phyloP scores from a whole-genome alignment of 2,329 filamentous ascomycete species.

The Nakataea oryzae region DNA sequence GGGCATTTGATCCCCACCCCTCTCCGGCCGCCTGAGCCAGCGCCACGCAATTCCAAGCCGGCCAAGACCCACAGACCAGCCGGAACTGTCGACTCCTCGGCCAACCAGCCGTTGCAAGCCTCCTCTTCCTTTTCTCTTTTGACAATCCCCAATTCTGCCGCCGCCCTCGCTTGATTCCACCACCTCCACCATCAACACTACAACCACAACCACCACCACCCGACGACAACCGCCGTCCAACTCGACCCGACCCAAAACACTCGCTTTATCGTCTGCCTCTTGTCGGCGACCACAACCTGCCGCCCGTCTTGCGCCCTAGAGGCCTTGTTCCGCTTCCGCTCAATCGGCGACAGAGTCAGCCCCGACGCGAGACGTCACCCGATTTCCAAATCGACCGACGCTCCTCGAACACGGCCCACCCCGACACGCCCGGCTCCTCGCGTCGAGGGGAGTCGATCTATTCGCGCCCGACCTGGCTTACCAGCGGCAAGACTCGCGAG shows the following conservation, averaged over 20 bases:
- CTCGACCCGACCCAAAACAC: neutral
- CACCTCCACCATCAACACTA: too few species aligned
- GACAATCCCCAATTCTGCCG: neutral
- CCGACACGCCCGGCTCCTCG: constrained; percentile 4
- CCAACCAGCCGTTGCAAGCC: neutral
- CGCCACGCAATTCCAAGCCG: neutral
- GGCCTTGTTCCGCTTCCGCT: neutral
- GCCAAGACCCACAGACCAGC: neutral
- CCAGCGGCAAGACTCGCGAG: constrained; percentile 29
- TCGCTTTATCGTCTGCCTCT: neutral
- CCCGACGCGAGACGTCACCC: neutral
- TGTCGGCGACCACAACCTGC: neutral
- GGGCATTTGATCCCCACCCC: neutral
- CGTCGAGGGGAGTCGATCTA: constrained; percentile 13
- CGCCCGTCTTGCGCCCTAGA: neutral
- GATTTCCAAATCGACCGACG: neutral
- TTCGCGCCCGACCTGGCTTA: constrained; percentile 33
- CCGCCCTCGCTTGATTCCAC: neutral
- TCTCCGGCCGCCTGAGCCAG: neutral
- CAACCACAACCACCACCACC: too few species aligned
- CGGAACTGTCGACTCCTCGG: neutral
- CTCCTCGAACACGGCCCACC: neutral
- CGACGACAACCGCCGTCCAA: neutral
- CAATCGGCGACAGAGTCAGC: neutral
- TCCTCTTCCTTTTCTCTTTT: neutral